These are phyloP conservation scores for Gonium pectorale DNA, from an alignment of 139 green algal genomes.

Conservation along the genomic window DNA sequence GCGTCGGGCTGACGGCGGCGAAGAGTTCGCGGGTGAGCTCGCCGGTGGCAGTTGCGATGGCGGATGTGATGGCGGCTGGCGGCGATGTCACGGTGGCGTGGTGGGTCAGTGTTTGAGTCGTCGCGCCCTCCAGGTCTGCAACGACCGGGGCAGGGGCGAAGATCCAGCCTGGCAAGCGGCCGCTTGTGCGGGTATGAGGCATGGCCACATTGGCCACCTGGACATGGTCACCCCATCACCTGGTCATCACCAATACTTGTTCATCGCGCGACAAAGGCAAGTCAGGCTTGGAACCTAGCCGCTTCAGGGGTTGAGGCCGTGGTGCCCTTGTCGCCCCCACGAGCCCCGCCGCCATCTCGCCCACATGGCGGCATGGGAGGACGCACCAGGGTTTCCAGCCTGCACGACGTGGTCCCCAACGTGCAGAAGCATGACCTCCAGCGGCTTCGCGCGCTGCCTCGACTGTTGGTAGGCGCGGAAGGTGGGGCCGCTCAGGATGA, in stretches of 20 bases:
- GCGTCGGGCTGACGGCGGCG: background rate
- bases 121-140: background rate
- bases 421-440: constrained; percentile 33
- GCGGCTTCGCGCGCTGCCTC: background rate
- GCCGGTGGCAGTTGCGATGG: background rate
- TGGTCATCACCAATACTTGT: too few species aligned
- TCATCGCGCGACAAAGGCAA: too few species aligned
- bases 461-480: constrained; percentile 31
- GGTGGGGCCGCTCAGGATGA: constrained; percentile 19
- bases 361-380: too few species aligned
- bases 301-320: too few species aligned
- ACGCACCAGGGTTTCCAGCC: too few species aligned
- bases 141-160: background rate
- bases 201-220: too few species aligned
- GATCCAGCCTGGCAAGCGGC: background rate
- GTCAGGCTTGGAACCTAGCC: too few species aligned
- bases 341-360: too few species aligned
- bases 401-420: constrained; percentile 22
- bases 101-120: background rate
- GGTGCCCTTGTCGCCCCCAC: too few species aligned
- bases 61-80: too few species aligned
- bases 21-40: background rate
- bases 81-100: background rate
- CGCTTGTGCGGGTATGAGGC: too few species aligned
- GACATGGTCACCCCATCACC: too few species aligned